Evolutionary conservation across 495 filamentous ascomycete genomes (phyloP).

Genomic region (Penicillium coprophilum): DNA sequence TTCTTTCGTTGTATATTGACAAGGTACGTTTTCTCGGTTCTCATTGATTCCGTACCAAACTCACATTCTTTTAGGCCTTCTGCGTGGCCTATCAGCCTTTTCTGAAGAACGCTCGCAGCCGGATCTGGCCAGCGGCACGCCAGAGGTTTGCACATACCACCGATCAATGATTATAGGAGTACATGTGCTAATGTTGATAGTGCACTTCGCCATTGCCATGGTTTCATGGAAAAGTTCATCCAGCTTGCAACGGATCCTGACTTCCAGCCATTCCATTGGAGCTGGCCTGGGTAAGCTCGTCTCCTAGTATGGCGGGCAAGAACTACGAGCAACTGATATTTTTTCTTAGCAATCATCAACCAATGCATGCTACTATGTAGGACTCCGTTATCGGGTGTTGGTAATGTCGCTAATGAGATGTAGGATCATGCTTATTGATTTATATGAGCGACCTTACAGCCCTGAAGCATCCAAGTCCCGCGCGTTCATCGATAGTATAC

Average conservation of each 20-base stretch:
- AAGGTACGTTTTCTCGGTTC: conserved; percentile 29
- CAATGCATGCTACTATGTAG: conserved; percentile 56
- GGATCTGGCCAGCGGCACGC: conserved; percentile 52
- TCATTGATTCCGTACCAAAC: background rate
- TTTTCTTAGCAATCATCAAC: conserved; percentile 48
- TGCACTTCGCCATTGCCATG: conserved; percentile 54
- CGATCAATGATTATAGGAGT: background rate
- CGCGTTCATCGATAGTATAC: conserved; percentile 52
- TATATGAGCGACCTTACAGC: conserved; percentile 52
- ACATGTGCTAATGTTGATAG: conserved; percentile 28
- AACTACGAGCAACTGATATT: conserved; percentile 5
- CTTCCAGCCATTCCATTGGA: conserved; percentile 60
- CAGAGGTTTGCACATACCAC: conserved; percentile 40
- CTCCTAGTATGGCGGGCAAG: background rate
- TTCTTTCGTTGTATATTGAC: conserved; percentile 47
- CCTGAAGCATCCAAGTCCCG: conserved; percentile 49
- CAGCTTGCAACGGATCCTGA: conserved; percentile 51
- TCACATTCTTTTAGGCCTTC: conserved; percentile 38
- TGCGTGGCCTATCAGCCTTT: conserved; percentile 57
- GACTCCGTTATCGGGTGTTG: background rate
- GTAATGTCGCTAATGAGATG: conserved; percentile 3
- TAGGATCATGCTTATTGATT: conserved; percentile 56
- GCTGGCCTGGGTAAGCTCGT: conserved; percentile 47
- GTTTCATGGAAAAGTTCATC: conserved; percentile 57
- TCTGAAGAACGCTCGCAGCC: conserved; percentile 55